Conservation (phyloP, 345 rosid species). For the Ceriops decandra region DNA sequence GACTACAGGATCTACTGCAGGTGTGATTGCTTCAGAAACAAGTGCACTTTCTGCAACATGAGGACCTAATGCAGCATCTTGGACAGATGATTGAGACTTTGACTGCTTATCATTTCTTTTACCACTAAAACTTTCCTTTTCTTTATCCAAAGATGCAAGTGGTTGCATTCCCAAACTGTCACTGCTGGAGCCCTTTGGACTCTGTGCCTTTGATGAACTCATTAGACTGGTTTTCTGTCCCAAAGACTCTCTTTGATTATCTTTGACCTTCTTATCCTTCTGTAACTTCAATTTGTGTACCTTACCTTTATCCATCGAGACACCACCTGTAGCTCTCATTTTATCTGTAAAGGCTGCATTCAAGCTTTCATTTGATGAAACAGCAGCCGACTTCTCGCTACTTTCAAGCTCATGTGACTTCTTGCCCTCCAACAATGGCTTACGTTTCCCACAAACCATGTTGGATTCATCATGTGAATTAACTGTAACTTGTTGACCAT, state of each 20-base stretch:
- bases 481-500: constrained; percentile 19
- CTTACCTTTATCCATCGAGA: constrained; percentile 25
- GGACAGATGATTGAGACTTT: constrained; percentile 18
- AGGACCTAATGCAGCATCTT: constrained; percentile 29
- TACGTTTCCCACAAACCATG: constrained; percentile 27
- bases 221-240: constrained; percentile 11
- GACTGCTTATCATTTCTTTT: constrained; percentile 26
- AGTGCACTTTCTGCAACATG: constrained; percentile 20
- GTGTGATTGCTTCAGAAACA: constrained; percentile 32
- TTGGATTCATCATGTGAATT: constrained; percentile 15
- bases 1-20: constrained; percentile 24
- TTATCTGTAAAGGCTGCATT: constrained; percentile 25
- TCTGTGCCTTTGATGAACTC: constrained; percentile 10
- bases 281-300: constrained; percentile 30
- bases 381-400: constrained; percentile 9
- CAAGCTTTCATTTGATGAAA: constrained; percentile 15
- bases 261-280: constrained; percentile 31
- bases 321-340: constrained; percentile 24
- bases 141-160: constrained; percentile 21
- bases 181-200: constrained; percentile 22
- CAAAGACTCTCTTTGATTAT: constrained; percentile 19
- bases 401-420: constrained; percentile 35
- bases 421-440: constrained; percentile 24
- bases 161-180: constrained; percentile 22
- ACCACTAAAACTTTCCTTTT: constrained; percentile 32